Conservation (phyloP, 257 asterid genomes). For the Solanum bulbocastanum region DNA sequence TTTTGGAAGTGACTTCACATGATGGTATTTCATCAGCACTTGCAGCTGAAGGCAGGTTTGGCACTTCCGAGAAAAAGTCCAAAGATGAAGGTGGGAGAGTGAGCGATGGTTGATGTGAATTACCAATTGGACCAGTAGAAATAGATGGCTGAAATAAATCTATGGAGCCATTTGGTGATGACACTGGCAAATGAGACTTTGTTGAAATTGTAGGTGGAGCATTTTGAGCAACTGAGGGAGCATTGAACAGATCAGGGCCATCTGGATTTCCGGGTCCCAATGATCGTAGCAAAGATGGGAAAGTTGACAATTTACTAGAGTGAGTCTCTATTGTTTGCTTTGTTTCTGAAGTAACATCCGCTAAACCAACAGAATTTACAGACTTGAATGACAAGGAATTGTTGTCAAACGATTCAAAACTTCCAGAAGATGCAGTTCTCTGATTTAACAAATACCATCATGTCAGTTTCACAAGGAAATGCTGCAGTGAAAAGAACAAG, state of each 20-base stretch:
- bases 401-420: constrained; percentile 55
- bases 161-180: constrained; percentile 22
- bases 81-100: constrained; percentile 24
- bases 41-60: constrained; percentile 34
- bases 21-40: constrained; percentile 8
- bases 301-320: constrained; percentile 12
- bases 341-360: constrained; percentile 23
- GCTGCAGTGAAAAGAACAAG: not conserved
- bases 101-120: constrained; percentile 29
- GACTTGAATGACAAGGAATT: constrained; percentile 30
- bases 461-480: constrained; percentile 9
- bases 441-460: constrained; percentile 20
- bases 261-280: constrained; percentile 13
- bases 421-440: constrained; percentile 61
- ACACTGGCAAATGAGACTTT: constrained; percentile 26
- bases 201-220: constrained; percentile 22
- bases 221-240: constrained; percentile 26
- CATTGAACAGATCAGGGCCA: constrained; percentile 41
- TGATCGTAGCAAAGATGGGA: constrained; percentile 22
- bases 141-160: constrained; percentile 33
- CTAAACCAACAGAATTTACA: constrained; percentile 12
- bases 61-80: constrained; percentile 33
- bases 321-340: constrained; percentile 24
- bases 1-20: constrained; percentile 8
- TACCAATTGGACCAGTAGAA: constrained; percentile 25